Evolutionary conservation across 2,329 filamentous ascomycete genomes (phyloP).

Genomic region (Onygenales sp.): DNA sequence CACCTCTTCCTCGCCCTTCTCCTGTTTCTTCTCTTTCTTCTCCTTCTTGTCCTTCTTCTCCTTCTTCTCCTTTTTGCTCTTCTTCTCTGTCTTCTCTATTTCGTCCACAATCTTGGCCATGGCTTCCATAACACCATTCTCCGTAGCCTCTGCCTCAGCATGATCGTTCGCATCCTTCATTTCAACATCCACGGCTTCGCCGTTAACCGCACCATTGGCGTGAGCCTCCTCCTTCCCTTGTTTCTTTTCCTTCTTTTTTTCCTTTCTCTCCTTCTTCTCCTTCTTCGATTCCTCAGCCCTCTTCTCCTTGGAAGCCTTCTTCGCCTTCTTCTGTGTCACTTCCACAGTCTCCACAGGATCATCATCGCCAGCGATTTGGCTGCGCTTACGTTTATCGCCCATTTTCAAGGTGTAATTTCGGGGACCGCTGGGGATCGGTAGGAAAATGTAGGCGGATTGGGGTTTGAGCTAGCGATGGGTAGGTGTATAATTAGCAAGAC

Average conservation of each 20-base stretch:
- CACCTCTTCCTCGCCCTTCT: conserved; percentile 7
- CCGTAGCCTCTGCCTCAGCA: background rate
- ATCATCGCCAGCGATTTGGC: conserved; percentile 6
- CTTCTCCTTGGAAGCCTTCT: conserved; percentile 1
- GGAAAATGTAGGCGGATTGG: too few species aligned
- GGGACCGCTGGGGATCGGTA: background rate
- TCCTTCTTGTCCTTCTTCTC: background rate
- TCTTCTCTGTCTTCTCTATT: background rate
- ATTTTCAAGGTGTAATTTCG: conserved; percentile 3
- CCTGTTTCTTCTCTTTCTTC: conserved; percentile 3
- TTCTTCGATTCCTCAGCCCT: background rate
- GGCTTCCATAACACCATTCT: background rate
- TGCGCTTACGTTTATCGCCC: conserved; percentile 14
- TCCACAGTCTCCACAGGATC: conserved; percentile 6
- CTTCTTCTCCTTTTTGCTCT: background rate
- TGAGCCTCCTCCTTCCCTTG: background rate
- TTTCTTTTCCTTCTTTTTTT: background rate
- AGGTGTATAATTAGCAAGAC: too few species aligned
- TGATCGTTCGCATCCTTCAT: conserved; percentile 11
- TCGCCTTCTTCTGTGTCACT: conserved; percentile 10
- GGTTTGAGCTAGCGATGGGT: too few species aligned
- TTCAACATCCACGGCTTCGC: conserved; percentile 16
- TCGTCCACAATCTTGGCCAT: conserved; percentile 11
- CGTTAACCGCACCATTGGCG: background rate
- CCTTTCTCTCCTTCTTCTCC: background rate